These are phyloP conservation scores for Pseudocercospora musae DNA, from an alignment of 2,329 filamentous ascomycete genomes.

Conservation along the genomic window DNA sequence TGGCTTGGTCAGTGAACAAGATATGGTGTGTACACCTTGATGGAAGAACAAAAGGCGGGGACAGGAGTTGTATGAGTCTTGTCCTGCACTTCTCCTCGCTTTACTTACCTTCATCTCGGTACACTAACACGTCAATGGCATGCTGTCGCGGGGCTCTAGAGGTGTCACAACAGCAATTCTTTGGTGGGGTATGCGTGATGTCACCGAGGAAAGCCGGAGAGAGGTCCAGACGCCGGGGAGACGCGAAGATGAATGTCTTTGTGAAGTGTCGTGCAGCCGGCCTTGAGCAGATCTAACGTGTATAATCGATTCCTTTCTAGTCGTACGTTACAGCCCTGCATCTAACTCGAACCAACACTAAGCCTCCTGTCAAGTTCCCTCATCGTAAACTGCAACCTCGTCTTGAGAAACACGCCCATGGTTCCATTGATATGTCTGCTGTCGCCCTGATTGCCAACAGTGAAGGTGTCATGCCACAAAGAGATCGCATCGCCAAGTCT, in stretches of 20 bases:
- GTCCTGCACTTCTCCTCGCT: not conserved
- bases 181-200: constrained; percentile 1
- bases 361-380: constrained; percentile 13
- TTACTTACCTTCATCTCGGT: not conserved
- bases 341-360: not conserved
- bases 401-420: constrained; percentile 12
- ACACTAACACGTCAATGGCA: constrained; percentile 2
- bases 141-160: not conserved
- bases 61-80: not conserved
- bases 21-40: constrained; percentile 2
- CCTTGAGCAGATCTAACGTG: no score
- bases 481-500: constrained; percentile 14
- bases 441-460: constrained; percentile 4
- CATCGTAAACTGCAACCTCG: constrained; percentile 15
- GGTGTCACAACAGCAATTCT: not conserved
- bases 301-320: not conserved
- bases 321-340: not conserved
- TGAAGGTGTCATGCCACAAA: constrained; percentile 9
- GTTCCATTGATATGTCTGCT: constrained; percentile 8
- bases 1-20: not conserved
- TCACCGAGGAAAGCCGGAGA: not conserved
- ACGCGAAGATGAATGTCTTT: no score
- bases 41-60: not conserved
- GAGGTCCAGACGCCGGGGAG: no score
- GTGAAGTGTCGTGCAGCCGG: not conserved